Evolutionary conservation across 148 eudicot species (phyloP).

Genomic region (Pouteria glomerata): DNA sequence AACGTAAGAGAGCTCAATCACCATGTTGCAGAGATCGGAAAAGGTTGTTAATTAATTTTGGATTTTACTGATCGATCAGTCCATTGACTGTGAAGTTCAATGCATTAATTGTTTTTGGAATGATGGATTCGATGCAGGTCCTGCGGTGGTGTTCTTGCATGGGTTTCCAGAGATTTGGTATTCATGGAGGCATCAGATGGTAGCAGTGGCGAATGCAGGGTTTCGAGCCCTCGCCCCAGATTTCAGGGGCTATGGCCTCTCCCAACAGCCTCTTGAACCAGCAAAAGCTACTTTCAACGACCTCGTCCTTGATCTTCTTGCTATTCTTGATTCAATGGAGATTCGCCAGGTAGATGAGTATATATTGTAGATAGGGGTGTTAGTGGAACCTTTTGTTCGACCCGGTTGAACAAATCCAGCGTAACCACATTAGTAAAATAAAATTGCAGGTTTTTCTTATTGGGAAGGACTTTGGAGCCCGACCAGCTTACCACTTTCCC

Average conservation of each 20-base stretch:
- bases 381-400: no score
- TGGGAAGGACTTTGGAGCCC: conserved; percentile 15
- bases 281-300: conserved; percentile 20
- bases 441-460: conserved; percentile 17
- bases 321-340: conserved; percentile 10
- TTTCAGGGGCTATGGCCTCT: conserved; percentile 21
- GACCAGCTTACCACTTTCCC: conserved; percentile 14
- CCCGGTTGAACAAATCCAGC: no score
- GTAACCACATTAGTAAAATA: no score
- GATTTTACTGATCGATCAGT: background rate
- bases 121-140: conserved; percentile 3
- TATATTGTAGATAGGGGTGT: no score
- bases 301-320: conserved; percentile 17
- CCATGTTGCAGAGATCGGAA: conserved; percentile 20
- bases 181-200: conserved; percentile 28
- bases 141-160: conserved; percentile 21
- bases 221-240: conserved; percentile 21
- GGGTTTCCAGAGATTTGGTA: conserved; percentile 32
- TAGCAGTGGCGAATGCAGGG: conserved; percentile 16
- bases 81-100: background rate
- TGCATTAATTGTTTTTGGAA: background rate
- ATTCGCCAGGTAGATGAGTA: no score
- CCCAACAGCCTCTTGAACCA: conserved; percentile 13
- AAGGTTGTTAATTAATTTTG: no score
- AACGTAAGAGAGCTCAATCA: conserved; percentile 17